Evolutionary conservation across 768 basidiomycete species (phyloP).

Genomic region (Tephrocybe sp.): DNA sequence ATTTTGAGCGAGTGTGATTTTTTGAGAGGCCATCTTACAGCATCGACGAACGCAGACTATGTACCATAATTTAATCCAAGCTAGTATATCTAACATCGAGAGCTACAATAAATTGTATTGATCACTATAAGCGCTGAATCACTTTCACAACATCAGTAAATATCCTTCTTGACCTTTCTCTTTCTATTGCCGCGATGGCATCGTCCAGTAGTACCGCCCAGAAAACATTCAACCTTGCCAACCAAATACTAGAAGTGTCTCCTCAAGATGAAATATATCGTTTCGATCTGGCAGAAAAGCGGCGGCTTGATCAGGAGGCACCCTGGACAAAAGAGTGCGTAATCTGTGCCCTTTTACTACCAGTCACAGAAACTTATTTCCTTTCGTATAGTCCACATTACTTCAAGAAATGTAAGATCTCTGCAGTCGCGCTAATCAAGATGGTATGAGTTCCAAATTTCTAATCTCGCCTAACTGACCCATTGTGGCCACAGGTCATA

Average conservation of each 20-base stretch:
- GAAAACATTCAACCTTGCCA: conserved; percentile 69
- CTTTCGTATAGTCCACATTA: conserved; percentile 58
- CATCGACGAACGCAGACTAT: too few species aligned
- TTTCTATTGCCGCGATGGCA: not conserved
- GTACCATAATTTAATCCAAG: too few species aligned
- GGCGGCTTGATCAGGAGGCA: conserved; percentile 57
- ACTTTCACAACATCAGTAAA: conserved; percentile 5
- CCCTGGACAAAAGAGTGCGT: conserved; percentile 90
- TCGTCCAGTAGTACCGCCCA: conserved; percentile 56
- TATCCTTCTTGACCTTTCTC: not conserved
- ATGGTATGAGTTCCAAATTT: conserved; percentile 52
- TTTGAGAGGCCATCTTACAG: too few species aligned
- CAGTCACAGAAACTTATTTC: conserved; percentile 1
- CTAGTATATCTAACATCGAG: too few species aligned
- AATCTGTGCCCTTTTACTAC: not conserved
- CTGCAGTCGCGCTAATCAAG: conserved; percentile 92
- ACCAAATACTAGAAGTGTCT: conserved; percentile 67
- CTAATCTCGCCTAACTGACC: conserved; percentile 1
- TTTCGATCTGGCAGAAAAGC: conserved; percentile 69
- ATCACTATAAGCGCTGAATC: not conserved
- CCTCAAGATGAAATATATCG: conserved; percentile 79
- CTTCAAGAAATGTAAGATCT: conserved; percentile 92
- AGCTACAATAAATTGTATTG: too few species aligned
- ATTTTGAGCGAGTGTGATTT: too few species aligned
- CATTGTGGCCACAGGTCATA: conserved; percentile 65